Evolutionary conservation across 805 yeast genomes (phyloP).

Genomic region (Starmera amethionina): DNA sequence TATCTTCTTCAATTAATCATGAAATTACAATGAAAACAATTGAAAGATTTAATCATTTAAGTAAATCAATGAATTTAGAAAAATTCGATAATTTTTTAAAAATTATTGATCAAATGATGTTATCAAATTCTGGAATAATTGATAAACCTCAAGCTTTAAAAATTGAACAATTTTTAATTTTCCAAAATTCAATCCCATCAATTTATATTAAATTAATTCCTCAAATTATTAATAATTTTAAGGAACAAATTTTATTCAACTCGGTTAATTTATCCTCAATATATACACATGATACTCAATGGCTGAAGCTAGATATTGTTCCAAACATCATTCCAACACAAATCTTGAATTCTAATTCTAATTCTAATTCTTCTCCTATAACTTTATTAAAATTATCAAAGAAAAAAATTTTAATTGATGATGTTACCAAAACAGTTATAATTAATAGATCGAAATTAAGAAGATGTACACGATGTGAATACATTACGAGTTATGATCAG

Average conservation of each 20-base stretch:
- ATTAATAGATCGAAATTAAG: conserved; percentile 22
- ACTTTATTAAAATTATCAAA: too few relatives aligned
- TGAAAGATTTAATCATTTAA: conserved; percentile 25
- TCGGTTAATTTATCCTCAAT: conserved; percentile 26
- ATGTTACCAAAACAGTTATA: conserved; percentile 18
- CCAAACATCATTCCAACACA: conserved; percentile 19
- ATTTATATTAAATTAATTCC: conserved; percentile 20
- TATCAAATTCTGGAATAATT: conserved; percentile 9
- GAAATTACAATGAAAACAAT: conserved; percentile 45
- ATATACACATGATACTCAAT: conserved; percentile 53
- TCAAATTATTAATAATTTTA: conserved; percentile 20
- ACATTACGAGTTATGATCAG: conserved; percentile 25
- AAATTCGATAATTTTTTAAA: conserved; percentile 50
- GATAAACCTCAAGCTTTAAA: conserved; percentile 12
- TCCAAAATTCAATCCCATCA: conserved; percentile 16
- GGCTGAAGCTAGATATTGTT: conserved; percentile 40
- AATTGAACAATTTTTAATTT: conserved; percentile 16
- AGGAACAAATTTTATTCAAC: conserved; percentile 17
- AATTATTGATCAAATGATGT: conserved; percentile 34
- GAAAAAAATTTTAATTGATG: conserved; percentile 20
- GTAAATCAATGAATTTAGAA: conserved; percentile 28
- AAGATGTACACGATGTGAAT: conserved; percentile 47
- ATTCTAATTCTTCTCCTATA: too few relatives aligned
- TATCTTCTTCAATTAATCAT: conserved; percentile 32
- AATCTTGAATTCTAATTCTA: too few relatives aligned